These are phyloP conservation scores for Combretum micranthum DNA, from an alignment of 345 rosid species.

Conservation along the genomic window DNA sequence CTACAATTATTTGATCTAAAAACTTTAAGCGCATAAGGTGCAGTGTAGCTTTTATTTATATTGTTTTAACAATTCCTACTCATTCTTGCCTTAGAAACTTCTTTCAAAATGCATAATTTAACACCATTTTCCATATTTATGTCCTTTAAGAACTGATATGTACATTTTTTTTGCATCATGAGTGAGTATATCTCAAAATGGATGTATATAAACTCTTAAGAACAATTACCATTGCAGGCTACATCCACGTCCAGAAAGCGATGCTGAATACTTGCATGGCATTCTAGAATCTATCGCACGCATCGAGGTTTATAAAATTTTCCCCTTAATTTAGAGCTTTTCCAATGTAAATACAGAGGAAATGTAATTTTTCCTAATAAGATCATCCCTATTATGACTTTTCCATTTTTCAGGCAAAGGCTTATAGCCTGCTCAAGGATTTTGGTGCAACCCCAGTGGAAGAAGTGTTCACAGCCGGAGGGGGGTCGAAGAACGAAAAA, in stretches of 20 bases:
- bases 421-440: slow-evolving; percentile 58
- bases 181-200: no score
- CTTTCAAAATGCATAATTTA: no score
- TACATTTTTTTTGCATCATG: no score
- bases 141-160: no score
- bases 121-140: no score
- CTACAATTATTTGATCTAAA: no score
- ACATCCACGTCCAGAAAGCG: slow-evolving; percentile 72
- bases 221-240: slow-evolving; percentile 36
- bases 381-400: not conserved
- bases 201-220: no score
- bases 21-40: no score
- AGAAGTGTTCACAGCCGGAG: slow-evolving; percentile 83
- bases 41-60: no score
- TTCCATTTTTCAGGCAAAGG: slow-evolving; percentile 43
- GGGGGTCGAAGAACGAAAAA: slow-evolving; percentile 73
- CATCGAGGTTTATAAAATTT: slow-evolving; percentile 50
- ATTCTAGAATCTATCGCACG: slow-evolving; percentile 85
- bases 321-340: not conserved
- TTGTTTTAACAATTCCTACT: no score
- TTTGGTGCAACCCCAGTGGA: slow-evolving; percentile 75
- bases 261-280: slow-evolving; percentile 82
- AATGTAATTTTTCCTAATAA: no score
- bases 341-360: not conserved
- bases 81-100: no score